phyloP scores from a whole-genome alignment of 805 yeast species.

The Candida krabiensis region DNA sequence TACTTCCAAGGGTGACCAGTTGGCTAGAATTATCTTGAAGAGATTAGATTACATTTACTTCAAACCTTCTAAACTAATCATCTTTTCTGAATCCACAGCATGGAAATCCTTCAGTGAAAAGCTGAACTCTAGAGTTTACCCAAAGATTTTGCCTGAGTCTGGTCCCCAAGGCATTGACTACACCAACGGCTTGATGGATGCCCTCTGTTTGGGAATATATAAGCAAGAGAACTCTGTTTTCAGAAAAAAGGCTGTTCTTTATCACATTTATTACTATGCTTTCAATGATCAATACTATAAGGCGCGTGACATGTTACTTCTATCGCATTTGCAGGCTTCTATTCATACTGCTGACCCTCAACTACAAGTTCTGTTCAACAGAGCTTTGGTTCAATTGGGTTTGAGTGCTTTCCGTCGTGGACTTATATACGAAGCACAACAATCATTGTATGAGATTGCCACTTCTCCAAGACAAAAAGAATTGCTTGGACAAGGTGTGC shows the following conservation, averaged over 20 bases:
- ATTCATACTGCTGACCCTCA: slow-evolving; percentile 84
- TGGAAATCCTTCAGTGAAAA: slow-evolving; percentile 55
- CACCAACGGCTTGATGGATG: slow-evolving; percentile 59
- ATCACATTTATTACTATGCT: slow-evolving; percentile 88
- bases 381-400: slow-evolving; percentile 95
- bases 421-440: slow-evolving; percentile 80
- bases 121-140: slow-evolving; percentile 35
- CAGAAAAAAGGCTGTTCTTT: slow-evolving; percentile 80
- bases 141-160: slow-evolving; percentile 30
- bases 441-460: slow-evolving; percentile 82
- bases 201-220: slow-evolving; percentile 64
- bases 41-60: slow-evolving; percentile 91
- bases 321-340: slow-evolving; percentile 80
- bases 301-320: slow-evolving; percentile 86
- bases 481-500: slow-evolving; percentile 85
- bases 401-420: slow-evolving; percentile 93
- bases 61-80: slow-evolving; percentile 78
- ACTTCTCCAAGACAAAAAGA: slow-evolving; percentile 86
- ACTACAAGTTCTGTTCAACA: slow-evolving; percentile 88
- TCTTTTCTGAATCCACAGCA: slow-evolving; percentile 67
- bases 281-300: slow-evolving; percentile 78
- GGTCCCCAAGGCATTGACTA: slow-evolving; percentile 33
- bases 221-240: slow-evolving; percentile 65
- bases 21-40: slow-evolving; percentile 74
- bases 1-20: slow-evolving; percentile 52